Base-by-base conservation (phyloP, 192 early-diverging fungal genomes). In the Coemansia sp. region DNA sequence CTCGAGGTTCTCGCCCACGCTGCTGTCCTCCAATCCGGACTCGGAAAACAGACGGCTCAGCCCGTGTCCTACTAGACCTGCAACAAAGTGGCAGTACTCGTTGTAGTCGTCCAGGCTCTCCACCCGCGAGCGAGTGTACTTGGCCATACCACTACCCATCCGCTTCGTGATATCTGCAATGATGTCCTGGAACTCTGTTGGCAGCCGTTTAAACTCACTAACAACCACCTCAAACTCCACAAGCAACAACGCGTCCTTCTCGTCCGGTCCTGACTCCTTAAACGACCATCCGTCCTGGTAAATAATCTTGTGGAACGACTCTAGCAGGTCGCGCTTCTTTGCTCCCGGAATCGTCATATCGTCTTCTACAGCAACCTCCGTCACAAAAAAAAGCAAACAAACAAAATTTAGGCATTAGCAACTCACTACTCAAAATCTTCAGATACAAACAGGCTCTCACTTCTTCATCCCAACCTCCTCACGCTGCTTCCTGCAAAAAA, bases 131-230 rank as follows among this genome's bases (percentile, higher is more conserved):
- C 72, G 84, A 43, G 87, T 89, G 85, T 91, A 95, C 59, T 95
- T 91, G 45, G 95, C 92, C 97, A 99, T 98, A 1, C 98, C 98
- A 20, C 91, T 75, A 18, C 95, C 98, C 98, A 99, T 98, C 35
- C 88, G 77, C 60, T 91, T 87, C 37, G 93, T 89, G 67, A 96
- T 98, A 63, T 99, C 94, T 0, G 88, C 90, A 78, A 99, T 97
- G 33, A 96, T 88, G 11, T 74, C 69, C 81, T 93, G 93, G 86
- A 90, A 98, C 41, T 88, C 90, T 22, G 66, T 79, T 45, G 65
- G 54, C 54, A 99, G 85, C 58, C 70, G 68, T 83, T 95, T 73
- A 74, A 97, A 97, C 85, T 97, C 91, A 8, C 90, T 87, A 63
- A 99, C 91, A 8, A 99, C 93, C 57, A 90, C 81, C 57, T 96